Evolutionary conservation across 768 basidiomycete species (phyloP).

Genomic region (Wakefieldia striispora): DNA sequence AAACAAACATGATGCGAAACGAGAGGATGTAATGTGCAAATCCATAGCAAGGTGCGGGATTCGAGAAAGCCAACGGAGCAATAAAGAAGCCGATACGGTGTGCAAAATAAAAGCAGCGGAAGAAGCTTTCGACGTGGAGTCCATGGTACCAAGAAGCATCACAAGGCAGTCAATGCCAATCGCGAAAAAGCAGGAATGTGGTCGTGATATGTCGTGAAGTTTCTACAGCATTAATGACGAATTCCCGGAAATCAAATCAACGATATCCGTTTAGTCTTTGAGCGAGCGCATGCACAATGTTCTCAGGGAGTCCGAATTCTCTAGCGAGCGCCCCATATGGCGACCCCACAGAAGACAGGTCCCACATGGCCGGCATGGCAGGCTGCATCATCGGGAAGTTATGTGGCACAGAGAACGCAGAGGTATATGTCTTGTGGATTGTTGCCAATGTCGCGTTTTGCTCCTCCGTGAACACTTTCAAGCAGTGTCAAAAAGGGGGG

Average conservation of each 20-base stretch:
- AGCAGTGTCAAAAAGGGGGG: constrained; percentile 1
- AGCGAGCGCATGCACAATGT: constrained; percentile 64
- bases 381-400: constrained; percentile 6
- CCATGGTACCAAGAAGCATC: constrained; percentile 26
- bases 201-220: constrained; percentile 21
- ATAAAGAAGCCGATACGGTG: constrained; percentile 15
- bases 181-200: background rate
- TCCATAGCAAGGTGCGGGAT: constrained; percentile 26
- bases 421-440: constrained; percentile 36
- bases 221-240: constrained; percentile 3
- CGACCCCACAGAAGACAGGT: constrained; percentile 9
- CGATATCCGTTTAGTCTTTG: constrained; percentile 45
- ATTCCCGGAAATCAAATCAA: constrained; percentile 8
- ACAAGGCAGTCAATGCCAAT: constrained; percentile 29
- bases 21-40: constrained; percentile 23
- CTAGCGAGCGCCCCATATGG: constrained; percentile 57
- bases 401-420: constrained; percentile 15
- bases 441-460: constrained; percentile 50
- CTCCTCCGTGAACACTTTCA: constrained; percentile 60
- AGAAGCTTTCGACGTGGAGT: constrained; percentile 10
- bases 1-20: constrained; percentile 15
- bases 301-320: constrained; percentile 73
- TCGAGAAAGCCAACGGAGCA: constrained; percentile 15
- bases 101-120: constrained; percentile 16
- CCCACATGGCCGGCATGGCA: constrained; percentile 22